Percentiles rank a stretch among this genome's conserved stretches.
Conservation (phyloP, 2,329 filamentous ascomycete genomes). For the Trichoderma sp. region DNA sequence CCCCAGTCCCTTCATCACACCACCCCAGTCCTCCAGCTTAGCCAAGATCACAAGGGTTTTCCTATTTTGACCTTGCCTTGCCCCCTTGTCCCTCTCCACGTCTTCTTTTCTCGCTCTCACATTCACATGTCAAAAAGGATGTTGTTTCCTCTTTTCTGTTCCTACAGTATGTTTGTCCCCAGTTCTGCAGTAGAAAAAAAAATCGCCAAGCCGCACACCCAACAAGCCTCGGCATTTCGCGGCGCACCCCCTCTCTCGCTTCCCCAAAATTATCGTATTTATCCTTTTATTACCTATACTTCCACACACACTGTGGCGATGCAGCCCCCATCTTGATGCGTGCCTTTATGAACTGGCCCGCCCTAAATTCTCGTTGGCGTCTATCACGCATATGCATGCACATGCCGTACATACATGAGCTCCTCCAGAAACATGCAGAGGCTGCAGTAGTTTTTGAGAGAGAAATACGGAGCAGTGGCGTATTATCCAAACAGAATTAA, state of each 20-base stretch:
- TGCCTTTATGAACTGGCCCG: not conserved
- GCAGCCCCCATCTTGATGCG: not conserved
- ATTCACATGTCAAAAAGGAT: conserved; percentile 9
- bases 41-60: not conserved
- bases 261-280: not conserved
- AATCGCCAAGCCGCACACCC: not conserved
- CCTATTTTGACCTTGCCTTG: not conserved
- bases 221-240: conserved; percentile 18
- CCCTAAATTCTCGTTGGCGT: not conserved
- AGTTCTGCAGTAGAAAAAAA: not conserved
- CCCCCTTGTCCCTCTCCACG: not conserved
- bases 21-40: not conserved
- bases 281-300: not conserved
- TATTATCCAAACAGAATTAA: not conserved
- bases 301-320: not conserved
- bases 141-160: not conserved
- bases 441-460: not conserved
- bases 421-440: not conserved
- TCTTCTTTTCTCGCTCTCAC: not conserved
- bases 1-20: not conserved
- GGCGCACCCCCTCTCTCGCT: not conserved
- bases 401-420: conserved; percentile 15
- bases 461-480: not conserved
- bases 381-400: conserved; percentile 24
- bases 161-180: not conserved